phyloP scores from a whole-genome alignment of 306 rosid genomes.

The Oxytropis ochrocephala region DNA sequence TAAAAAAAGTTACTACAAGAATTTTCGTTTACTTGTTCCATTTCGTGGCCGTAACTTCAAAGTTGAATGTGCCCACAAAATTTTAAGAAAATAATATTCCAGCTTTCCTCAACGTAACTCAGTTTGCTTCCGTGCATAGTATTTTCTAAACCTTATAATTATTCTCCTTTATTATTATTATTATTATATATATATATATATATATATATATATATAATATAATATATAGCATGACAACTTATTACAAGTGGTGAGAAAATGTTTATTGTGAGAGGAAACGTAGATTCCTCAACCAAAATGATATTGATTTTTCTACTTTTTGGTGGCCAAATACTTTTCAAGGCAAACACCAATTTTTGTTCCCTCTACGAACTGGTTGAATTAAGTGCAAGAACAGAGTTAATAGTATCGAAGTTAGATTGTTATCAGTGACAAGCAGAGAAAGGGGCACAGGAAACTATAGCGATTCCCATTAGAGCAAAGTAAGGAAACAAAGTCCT shows the following conservation, averaged over 20 bases:
- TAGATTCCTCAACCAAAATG: background rate
- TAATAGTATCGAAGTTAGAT: background rate
- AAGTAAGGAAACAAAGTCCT: conserved; percentile 44
- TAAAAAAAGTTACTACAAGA: no score
- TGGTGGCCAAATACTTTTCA: background rate
- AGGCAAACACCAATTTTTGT: background rate
- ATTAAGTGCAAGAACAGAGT: background rate
- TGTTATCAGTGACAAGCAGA: conserved; percentile 13
- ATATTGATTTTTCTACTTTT: background rate
- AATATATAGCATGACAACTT: no score
- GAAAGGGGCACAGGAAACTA: conserved; percentile 27
- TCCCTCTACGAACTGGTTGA: background rate
- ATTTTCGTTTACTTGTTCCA: no score
- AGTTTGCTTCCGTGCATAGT: no score
- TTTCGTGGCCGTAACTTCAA: no score
- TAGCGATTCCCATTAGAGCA: conserved; percentile 43
- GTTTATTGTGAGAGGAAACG: background rate
- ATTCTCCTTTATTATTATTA: background rate
- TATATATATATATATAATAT: no score
- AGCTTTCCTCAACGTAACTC: no score
- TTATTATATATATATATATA: no score
- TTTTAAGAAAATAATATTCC: no score
- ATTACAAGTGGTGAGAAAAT: no score
- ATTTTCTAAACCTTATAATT: no score
- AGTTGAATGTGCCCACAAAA: no score